A percentile compares a stretch with the other conserved stretches of the same genome.
Evolutionary conservation across 345 rosid species (phyloP).

Genomic region (Sonneratia alba): DNA sequence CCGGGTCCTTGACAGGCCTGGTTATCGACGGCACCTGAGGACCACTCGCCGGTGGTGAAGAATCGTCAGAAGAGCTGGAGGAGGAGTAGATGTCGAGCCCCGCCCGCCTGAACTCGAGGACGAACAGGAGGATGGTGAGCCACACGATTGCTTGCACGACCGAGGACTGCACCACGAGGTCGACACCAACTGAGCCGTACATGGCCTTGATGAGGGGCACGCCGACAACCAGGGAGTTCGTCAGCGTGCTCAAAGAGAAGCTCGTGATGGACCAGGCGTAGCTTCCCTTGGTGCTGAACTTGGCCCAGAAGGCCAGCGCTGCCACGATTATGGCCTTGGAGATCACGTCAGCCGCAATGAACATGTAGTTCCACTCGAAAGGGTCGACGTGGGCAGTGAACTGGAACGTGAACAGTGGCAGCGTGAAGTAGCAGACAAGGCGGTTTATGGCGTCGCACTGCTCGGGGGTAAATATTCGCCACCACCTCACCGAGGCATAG

Average conservation of each 20-base stretch:
- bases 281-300: conserved; percentile 65
- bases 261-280: conserved; percentile 84
- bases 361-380: conserved; percentile 59
- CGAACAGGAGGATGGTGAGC: conserved; percentile 62
- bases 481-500: conserved; percentile 91
- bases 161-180: conserved; percentile 75
- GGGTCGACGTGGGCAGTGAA: conserved; percentile 81
- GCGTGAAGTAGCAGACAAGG: conserved; percentile 69
- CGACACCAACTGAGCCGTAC: conserved; percentile 69
- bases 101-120: conserved; percentile 46
- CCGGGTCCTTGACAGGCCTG: neutral
- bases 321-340: conserved; percentile 60
- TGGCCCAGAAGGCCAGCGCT: conserved; percentile 66
- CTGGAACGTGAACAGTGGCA: conserved; percentile 76
- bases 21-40: neutral
- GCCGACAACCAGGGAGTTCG: conserved; percentile 78
- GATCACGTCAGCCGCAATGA: conserved; percentile 61
- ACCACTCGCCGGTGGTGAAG: neutral
- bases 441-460: conserved; percentile 74
- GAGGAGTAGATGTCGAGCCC: conserved; percentile 12
- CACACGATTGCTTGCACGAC: conserved; percentile 75
- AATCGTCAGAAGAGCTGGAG: neutral
- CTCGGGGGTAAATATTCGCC: conserved; percentile 64
- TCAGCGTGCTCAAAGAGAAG: conserved; percentile 66
- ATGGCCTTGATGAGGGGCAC: conserved; percentile 71